Evolutionary conservation across 352 stramenopile species (phyloP), one percentile per base, ranked within the genome.

Genomic region (Elongisporangium anandrum): DNA sequence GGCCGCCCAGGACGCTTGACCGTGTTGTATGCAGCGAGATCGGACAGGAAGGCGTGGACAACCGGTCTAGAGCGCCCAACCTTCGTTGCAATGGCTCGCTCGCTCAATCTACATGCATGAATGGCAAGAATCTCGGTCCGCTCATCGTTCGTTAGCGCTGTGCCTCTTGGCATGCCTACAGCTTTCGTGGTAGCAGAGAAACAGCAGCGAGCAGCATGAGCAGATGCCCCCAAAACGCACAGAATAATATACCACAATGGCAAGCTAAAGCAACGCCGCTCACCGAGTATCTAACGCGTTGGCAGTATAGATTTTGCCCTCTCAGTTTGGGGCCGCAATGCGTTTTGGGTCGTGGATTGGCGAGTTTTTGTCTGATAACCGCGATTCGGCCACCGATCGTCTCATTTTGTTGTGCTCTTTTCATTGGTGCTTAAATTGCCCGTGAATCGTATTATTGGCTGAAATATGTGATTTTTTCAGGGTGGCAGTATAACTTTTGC

Each of bases 401-500:
- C 50, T 22, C 8, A n/a, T 54, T 34, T 54, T 54, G 50, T 16
- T 23, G 20, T 23, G 13, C 20, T 24, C 20, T 54, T 54, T 54
- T 16, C 20, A 54, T 24, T 54, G 50, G 50, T 24, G 24, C 24
- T 7, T 8, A 54, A 54, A 24, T 54, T 23, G 3, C 20, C 20
- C 20, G 12, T 54, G 20, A 54, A 23, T 17, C 50, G 50, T 23
- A 5, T 54, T 54, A 54, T 54, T 54, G 50, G 50, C 15, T 2
- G 26, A 54, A 54, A 54, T 22, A 24, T 21, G 15, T 54, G 2
- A 54, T 34, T 34, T 34, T 21, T 54, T n/a, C 24, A 26, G 17
- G 50, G 50, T 54, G 20, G 50, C 50, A 21, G 50, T 54, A 54
- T 54, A 54, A 23, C 24, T 54, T 54, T 54, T 24, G 50, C 50